Evolutionary conservation across 1,284 basidiomycete species (phyloP).

Genomic region (Ceratobasidium sp.): DNA sequence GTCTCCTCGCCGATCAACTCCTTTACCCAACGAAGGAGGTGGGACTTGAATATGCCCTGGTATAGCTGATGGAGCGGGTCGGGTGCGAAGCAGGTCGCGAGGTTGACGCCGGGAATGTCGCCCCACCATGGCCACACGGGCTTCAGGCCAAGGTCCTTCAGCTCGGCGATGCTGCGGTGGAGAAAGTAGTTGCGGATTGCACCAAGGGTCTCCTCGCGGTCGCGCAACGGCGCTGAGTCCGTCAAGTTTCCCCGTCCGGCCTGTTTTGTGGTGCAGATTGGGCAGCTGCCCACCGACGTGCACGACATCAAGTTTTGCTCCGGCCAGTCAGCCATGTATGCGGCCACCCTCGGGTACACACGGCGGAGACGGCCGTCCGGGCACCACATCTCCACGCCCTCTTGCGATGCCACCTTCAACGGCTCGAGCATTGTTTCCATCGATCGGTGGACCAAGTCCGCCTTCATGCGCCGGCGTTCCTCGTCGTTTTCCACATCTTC

Average conservation of each 20-base stretch:
- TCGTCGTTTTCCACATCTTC: slow-evolving; percentile 17
- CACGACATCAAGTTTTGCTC: slow-evolving; percentile 14
- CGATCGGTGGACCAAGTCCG: slow-evolving; percentile 3
- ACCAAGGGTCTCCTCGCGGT: slow-evolving; percentile 2
- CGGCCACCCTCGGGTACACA: background rate
- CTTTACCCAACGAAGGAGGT: background rate
- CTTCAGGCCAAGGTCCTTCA: background rate
- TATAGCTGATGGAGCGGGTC: slow-evolving; percentile 47
- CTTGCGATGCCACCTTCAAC: background rate
- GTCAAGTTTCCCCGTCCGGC: background rate
- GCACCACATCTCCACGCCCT: slow-evolving; percentile 36
- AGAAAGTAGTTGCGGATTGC: background rate
- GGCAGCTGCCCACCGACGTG: slow-evolving; percentile 30
- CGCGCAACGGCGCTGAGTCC: background rate
- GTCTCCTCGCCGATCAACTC: background rate
- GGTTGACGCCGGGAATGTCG: slow-evolving; percentile 34
- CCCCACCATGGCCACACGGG: slow-evolving; percentile 40
- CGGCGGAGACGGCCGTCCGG: slow-evolving; percentile 17
- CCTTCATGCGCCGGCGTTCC: slow-evolving; percentile 3
- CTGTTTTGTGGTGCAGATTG: background rate
- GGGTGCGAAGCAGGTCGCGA: slow-evolving; percentile 41
- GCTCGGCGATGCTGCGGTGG: background rate
- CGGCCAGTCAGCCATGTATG: slow-evolving; percentile 21
- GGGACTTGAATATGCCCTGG: slow-evolving; percentile 40
- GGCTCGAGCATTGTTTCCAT: slow-evolving; percentile 16